Evolutionary conservation across 345 rosid species (phyloP), one percentile per base, ranked within the genome.

Genomic region (Balakata baccata): DNA sequence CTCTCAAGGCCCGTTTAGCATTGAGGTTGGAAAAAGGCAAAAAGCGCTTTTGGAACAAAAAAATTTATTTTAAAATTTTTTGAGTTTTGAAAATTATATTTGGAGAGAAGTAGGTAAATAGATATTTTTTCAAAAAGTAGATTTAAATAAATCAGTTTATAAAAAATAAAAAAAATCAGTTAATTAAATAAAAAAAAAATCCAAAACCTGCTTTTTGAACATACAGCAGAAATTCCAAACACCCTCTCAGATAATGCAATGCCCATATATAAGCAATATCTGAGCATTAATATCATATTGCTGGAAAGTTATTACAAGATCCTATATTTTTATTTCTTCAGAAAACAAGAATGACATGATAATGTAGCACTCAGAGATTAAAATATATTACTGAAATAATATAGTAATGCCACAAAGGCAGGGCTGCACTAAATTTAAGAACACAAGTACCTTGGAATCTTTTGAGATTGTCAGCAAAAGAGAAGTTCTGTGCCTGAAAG

Each of bases 361-460:
- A 41, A 60, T 16, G 57, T 11, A 11, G 29, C 57, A 37, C 6
- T 49, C 37, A 10, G 47, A 72, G 29, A 34, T 12, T 49, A 71
- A 18, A 46, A 63, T 17, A 64, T 29, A 43, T 3, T n/a, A 3
- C 41, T 22, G 56, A 52, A 34, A 43, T 29, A 43, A 29, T 14
- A 10, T 0, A 62, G 66, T 9, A 47, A 23, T 23, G 45, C 6
- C 34, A 12, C 22, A 38, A 34, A 5, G 9, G 0, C 29, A 8
- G 60, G n/a, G 62, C 5, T 46, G 59, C 56, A 59, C 6, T 18
- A 13, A 22, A 38, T 8, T 39, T 34, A 57, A 3, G 16, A 17
- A 46, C 16, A 29, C 38, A 6, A 41, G 46, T 78, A 87, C 96
- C 96, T 88, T 88, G 49, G 90, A 90, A 76, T 87, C 92, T 23